A percentile compares a stretch with the other conserved stretches of the same genome.
phyloP scores from a whole-genome alignment of 1,139 yeast genomes.

The Yarrowia galli region DNA sequence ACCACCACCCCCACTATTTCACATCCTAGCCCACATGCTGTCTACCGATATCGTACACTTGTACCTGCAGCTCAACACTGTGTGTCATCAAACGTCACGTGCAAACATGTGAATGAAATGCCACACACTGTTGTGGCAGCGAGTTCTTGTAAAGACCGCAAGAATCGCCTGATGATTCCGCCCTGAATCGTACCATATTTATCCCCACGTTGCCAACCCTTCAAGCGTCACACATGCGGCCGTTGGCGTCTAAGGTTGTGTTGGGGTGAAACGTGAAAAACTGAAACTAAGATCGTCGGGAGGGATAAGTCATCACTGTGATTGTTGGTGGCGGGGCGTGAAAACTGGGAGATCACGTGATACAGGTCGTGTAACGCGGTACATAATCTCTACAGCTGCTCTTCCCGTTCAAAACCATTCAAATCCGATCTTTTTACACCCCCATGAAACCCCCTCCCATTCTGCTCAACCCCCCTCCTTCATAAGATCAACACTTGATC shows the following conservation, averaged over 20 bases:
- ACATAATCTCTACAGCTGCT: no score
- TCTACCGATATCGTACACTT: no score
- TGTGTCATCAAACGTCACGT: constrained; percentile 7
- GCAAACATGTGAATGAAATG: constrained; percentile 21
- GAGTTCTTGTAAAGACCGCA: background rate
- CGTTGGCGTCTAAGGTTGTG: constrained; percentile 16
- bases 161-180: constrained; percentile 6
- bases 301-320: constrained; percentile 4
- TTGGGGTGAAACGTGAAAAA: constrained; percentile 34
- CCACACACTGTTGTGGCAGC: background rate
- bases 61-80: constrained; percentile 9
- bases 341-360: no score
- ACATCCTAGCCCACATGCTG: no score
- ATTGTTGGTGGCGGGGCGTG: no score
- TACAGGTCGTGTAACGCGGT: no score
- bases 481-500: constrained; percentile 6
- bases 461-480: background rate
- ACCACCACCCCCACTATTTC: background rate
- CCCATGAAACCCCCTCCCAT: no score
- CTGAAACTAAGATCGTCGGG: constrained; percentile 5
- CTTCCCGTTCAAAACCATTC: no score
- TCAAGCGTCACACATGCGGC: constrained; percentile 15
- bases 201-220: constrained; percentile 8
- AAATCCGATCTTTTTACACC: no score
- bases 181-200: constrained; percentile 27